phyloP scores from a whole-genome alignment of 2,329 filamentous ascomycete genomes.

The Cercospora sojina region DNA sequence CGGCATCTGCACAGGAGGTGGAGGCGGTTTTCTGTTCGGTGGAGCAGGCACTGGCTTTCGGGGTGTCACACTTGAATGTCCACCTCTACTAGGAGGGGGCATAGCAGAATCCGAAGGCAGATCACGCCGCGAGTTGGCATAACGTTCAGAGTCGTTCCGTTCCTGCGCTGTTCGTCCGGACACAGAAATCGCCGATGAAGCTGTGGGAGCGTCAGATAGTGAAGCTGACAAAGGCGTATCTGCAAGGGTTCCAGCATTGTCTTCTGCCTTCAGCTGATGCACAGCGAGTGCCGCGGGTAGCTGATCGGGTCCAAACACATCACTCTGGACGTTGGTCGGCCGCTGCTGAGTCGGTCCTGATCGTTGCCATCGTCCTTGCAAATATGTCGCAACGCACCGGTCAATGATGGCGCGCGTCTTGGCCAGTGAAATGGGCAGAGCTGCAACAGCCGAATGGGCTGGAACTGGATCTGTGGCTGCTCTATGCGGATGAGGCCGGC shows the following conservation, averaged over 20 bases:
- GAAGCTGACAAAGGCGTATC: conserved; percentile 32
- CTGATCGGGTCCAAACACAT: conserved; percentile 22
- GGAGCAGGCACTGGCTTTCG: conserved; percentile 31
- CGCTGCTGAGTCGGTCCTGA: conserved; percentile 12
- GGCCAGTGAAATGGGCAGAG: conserved; percentile 51
- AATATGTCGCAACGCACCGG: conserved; percentile 53
- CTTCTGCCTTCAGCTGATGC: neutral
- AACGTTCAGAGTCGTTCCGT: conserved; percentile 31
- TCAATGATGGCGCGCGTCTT: conserved; percentile 60
- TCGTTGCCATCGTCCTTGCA: conserved; percentile 39
- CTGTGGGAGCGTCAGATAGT: conserved; percentile 26
- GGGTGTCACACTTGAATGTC: conserved; percentile 16
- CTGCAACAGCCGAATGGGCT: conserved; percentile 10
- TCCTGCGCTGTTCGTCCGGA: conserved; percentile 31
- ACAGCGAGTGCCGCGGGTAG: conserved; percentile 15
- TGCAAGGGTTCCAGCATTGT: conserved; percentile 9
- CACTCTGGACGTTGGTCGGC: neutral
- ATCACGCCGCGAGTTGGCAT: conserved; percentile 27
- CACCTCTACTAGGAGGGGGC: conserved; percentile 10
- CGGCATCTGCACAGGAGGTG: conserved; percentile 32
- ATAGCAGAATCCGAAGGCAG: conserved; percentile 23
- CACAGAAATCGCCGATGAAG: conserved; percentile 2
- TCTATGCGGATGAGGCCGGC: conserved; percentile 19
- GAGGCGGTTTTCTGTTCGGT: conserved; percentile 37
- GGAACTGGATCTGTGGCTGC: conserved; percentile 23